A percentile compares a stretch with the other conserved stretches of the same genome.
Evolutionary conservation across 495 filamentous ascomycete species (phyloP).

Genomic region (Penicillium subrubescens): DNA sequence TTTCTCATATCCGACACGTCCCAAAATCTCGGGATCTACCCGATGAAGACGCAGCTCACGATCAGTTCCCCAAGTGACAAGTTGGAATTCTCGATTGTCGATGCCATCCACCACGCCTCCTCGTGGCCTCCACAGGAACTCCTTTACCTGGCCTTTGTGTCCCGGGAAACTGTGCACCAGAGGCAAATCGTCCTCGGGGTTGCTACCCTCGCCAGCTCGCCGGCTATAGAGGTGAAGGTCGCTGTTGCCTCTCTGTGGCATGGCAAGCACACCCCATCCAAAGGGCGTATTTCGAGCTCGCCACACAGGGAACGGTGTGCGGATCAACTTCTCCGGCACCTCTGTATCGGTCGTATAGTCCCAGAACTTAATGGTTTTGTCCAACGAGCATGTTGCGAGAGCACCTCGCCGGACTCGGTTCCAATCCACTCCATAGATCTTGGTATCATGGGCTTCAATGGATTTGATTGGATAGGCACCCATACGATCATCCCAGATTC

Average conservation of each 20-base stretch:
- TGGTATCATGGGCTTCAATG: slow-evolving; percentile 88
- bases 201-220: slow-evolving; percentile 48
- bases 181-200: slow-evolving; percentile 45
- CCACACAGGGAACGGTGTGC: slow-evolving; percentile 87
- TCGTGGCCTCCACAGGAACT: slow-evolving; percentile 88
- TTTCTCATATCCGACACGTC: slow-evolving; percentile 75
- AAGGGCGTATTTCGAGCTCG: slow-evolving; percentile 93
- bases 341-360: slow-evolving; percentile 68
- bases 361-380: slow-evolving; percentile 95
- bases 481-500: slow-evolving; percentile 89
- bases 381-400: slow-evolving; percentile 84
- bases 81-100: slow-evolving; percentile 90
- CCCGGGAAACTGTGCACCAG: slow-evolving; percentile 76
- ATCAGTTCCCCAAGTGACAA: slow-evolving; percentile 92
- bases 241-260: slow-evolving; percentile 86
- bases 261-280: slow-evolving; percentile 81
- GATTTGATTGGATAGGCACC: slow-evolving; percentile 77
- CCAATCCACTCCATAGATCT: slow-evolving; percentile 97
- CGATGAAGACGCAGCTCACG: slow-evolving; percentile 78
- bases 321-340: slow-evolving; percentile 70
- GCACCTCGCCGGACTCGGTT: slow-evolving; percentile 71
- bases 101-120: slow-evolving; percentile 68
- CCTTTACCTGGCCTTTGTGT: slow-evolving; percentile 85
- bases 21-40: slow-evolving; percentile 63
- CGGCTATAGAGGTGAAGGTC: slow-evolving; percentile 85